Evolutionary conservation across 2,329 filamentous ascomycete species (phyloP).

Genomic region (Fusarium newnesense): DNA sequence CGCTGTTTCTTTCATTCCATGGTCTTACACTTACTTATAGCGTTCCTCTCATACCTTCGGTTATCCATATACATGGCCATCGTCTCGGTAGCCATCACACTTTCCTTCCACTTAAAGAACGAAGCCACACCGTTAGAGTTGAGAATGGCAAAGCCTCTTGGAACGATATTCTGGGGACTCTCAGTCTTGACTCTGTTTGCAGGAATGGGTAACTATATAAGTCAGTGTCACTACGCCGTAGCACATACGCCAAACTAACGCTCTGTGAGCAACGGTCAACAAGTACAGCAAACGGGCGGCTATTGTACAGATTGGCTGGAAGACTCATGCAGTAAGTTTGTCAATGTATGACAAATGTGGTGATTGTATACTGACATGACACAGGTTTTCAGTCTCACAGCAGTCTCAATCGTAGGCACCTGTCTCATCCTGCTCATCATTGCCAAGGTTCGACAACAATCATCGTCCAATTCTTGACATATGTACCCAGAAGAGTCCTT

Average conservation of each 20-base stretch:
- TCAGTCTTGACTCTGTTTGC: conserved; percentile 79
- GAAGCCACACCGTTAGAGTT: conserved; percentile 77
- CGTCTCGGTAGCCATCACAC: conserved; percentile 87
- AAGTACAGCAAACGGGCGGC: conserved; percentile 83
- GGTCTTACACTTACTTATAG: conserved; percentile 46
- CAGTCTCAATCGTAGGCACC: conserved; percentile 71
- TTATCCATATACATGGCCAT: conserved; percentile 91
- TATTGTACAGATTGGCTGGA: conserved; percentile 92
- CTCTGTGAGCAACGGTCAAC: conserved; percentile 69
- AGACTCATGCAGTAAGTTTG: conserved; percentile 80
- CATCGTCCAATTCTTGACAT: conserved; percentile 18
- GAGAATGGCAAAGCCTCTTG: conserved; percentile 83
- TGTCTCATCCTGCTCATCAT: conserved; percentile 71
- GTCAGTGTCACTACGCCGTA: conserved; percentile 53
- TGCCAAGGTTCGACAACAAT: conserved; percentile 48
- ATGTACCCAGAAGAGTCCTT: background rate
- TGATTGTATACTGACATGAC: background rate
- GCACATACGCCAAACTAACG: background rate
- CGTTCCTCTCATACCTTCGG: conserved; percentile 90
- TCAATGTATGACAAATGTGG: background rate
- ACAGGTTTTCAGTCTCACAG: conserved; percentile 71
- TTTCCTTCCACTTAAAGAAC: conserved; percentile 90
- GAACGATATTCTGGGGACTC: conserved; percentile 87
- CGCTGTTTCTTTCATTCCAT: background rate
- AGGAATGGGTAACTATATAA: conserved; percentile 89